Conservation (phyloP, 441 rosid genomes). For the Adansonia madagascariensis region DNA sequence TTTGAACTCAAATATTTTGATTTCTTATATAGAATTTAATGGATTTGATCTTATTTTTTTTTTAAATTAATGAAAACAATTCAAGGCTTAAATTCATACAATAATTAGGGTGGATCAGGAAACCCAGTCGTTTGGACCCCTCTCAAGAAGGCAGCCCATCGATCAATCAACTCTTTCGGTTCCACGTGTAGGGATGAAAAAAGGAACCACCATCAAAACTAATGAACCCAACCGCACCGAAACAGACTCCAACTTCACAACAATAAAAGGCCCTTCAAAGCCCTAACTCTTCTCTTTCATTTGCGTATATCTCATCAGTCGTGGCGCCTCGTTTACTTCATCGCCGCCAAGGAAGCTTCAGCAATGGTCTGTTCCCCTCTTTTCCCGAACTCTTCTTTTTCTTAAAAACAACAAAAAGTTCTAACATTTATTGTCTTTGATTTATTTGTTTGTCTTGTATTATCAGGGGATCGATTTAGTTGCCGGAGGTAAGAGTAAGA, state of each 20-base stretch:
- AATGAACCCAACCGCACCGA: not conserved
- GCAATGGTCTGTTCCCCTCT: slow-evolving; percentile 42
- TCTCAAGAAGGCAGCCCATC: not conserved
- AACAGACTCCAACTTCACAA: slow-evolving; percentile 6
- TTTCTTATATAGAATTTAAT: too few species aligned
- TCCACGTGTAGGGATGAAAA: not conserved
- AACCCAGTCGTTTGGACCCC: not conserved
- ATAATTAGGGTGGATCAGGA: too few species aligned
- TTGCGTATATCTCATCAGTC: not conserved
- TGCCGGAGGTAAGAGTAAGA: slow-evolving; percentile 96
- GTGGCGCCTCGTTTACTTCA: slow-evolving; percentile 14
- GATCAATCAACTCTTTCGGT: not conserved
- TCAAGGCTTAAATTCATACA: not conserved
- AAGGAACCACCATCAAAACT: not conserved
- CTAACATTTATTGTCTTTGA: not conserved
- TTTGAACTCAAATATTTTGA: too few species aligned
- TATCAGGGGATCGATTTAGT: slow-evolving; percentile 81
- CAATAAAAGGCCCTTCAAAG: slow-evolving; percentile 30
- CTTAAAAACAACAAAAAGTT: not conserved
- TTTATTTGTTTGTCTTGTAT: too few species aligned
- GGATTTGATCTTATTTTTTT: not conserved
- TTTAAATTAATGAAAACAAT: not conserved
- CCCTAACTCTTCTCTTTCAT: slow-evolving; percentile 38
- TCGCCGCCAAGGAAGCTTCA: not conserved
- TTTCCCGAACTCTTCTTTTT: not conserved